Conservation (phyloP, 1,139 yeast species). For the Protomyces inundatus region DNA sequence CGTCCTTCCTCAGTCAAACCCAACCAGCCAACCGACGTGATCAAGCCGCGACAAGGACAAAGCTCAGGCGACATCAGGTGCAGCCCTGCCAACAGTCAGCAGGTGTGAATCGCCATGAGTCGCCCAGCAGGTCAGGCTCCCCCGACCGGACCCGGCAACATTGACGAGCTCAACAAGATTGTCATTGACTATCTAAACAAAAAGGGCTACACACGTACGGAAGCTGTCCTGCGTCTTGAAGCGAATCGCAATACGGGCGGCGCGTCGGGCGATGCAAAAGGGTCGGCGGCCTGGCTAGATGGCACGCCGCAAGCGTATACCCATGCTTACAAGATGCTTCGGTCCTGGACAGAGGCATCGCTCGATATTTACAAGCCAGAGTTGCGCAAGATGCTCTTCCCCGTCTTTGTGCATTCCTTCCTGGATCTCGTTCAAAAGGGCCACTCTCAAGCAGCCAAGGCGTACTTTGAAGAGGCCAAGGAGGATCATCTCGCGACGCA, state of each 20-base stretch:
- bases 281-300: slow-evolving; percentile 35
- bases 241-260: slow-evolving; percentile 36
- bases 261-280: slow-evolving; percentile 26
- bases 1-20: too few species aligned
- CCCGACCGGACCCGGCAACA: slow-evolving; percentile 18
- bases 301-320: slow-evolving; percentile 66
- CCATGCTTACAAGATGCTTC: slow-evolving; percentile 71
- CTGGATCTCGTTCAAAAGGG: slow-evolving; percentile 50
- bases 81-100: too few species aligned
- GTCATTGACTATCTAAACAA: slow-evolving; percentile 87
- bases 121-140: slow-evolving; percentile 22
- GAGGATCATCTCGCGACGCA: slow-evolving; percentile 72
- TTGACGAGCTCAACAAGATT: slow-evolving; percentile 67
- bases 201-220: slow-evolving; percentile 91
- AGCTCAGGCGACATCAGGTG: too few species aligned
- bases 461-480: slow-evolving; percentile 68
- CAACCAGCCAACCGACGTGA: too few species aligned
- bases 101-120: background rate
- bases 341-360: slow-evolving; percentile 87
- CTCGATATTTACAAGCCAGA: slow-evolving; percentile 83
- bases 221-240: slow-evolving; percentile 87
- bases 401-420: slow-evolving; percentile 83
- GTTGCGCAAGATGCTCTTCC: slow-evolving; percentile 73
- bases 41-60: too few species aligned
- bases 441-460: slow-evolving; percentile 51